Evolutionary conservation across 1,284 basidiomycete genomes (phyloP), one percentile per base, ranked within the genome.

Genomic region (Ceratobasidium sp.): DNA sequence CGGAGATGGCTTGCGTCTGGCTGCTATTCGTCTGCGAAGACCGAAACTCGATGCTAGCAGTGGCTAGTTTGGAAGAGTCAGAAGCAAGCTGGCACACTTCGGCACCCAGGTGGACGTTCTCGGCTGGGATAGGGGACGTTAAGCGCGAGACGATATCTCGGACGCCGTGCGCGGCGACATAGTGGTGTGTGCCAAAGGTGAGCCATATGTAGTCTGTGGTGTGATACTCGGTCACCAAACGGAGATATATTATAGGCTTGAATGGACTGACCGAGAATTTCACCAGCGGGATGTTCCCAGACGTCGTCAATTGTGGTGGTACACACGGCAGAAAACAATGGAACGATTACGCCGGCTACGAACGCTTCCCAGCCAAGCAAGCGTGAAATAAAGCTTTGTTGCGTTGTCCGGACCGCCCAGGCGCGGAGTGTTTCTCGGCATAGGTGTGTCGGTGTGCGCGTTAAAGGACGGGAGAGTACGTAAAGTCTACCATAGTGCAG

Each of bases 241-340:
- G 46, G 25, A 32, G 22, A 17, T 62, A 29, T 9, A 22, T 51
- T 17, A 15, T 54, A 40, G 37, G 22, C 62, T 66, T 22, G 64
- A n/a, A 37, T 46, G 51, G 57, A 15, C 40, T 64, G 25, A 89
- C 90, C 90, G 22, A 92, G 85, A 78, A 91, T 84, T 78, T 91
- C 90, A 75, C 89, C 89, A 0, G 88, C 86, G 2, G 90, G 90
- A 81, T 91, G 88, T 0, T 84, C 81, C 74, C 86, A 81, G 0
- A 91, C 83, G 76, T 87, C 86, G 19, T 86, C 85, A 59, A 85
- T 84, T 0, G 88, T 84, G 0, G 89, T 87, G 0, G 92, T 93
- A 73, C 90, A 91, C 0, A 94, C 89, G 0, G 90, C 90, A n/a
- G 90, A 91, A 81, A 92, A 92, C 57, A 93, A 82, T 0, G 91